phyloP scores from a whole-genome alignment of 352 stramenopile genomes.

The Pythium scleroteichum region DNA sequence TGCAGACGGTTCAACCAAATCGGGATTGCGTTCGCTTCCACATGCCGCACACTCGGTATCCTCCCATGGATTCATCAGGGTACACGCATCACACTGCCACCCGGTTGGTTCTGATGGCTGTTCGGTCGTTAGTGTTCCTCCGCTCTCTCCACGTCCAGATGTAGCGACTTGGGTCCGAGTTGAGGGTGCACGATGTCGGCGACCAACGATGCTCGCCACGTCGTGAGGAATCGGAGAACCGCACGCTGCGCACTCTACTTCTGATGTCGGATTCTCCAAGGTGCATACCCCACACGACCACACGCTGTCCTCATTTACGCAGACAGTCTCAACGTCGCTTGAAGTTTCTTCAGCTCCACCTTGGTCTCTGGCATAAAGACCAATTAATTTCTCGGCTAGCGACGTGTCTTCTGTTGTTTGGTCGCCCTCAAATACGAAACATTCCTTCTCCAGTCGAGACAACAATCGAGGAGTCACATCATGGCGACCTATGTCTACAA shows the following conservation, averaged over 20 bases:
- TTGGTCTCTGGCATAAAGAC: not conserved
- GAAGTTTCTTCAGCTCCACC: constrained; percentile 4
- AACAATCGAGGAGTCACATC: constrained; percentile 64
- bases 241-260: constrained; percentile 65
- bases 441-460: constrained; percentile 42
- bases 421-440: constrained; percentile 64
- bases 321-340: constrained; percentile 18
- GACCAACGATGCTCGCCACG: constrained; percentile 10
- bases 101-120: constrained; percentile 15
- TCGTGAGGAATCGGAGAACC: constrained; percentile 56
- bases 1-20: constrained; percentile 31
- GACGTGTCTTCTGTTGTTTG: constrained; percentile 41
- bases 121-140: not conserved
- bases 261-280: constrained; percentile 59
- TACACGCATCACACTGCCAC: constrained; percentile 68
- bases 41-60: constrained; percentile 52
- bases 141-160: not conserved
- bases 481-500: constrained; percentile 66
- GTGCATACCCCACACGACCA: constrained; percentile 73
- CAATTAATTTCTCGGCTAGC: constrained; percentile 40
- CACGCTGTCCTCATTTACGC: constrained; percentile 32
- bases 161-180: not conserved
- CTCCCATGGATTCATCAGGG: constrained; percentile 65
- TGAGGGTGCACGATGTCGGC: constrained; percentile 15
- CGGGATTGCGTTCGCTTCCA: constrained; percentile 48